These are phyloP conservation scores for Graphilbum ipis-grandicollis DNA, from an alignment of 2,329 filamentous ascomycete genomes.

Conservation along the genomic window DNA sequence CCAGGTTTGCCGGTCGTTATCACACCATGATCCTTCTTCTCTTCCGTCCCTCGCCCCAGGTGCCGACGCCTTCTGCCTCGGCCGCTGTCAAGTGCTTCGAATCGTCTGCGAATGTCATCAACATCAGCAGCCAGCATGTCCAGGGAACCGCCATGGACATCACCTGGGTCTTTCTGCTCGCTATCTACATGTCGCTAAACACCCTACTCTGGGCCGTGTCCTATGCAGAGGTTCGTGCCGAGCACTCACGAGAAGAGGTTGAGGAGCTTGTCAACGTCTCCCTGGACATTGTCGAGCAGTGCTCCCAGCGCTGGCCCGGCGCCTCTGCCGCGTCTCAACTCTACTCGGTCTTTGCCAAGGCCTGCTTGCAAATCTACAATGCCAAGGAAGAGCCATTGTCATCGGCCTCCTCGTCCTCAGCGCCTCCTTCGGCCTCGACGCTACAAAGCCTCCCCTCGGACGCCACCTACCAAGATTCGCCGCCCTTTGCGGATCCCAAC, in stretches of 20 bases:
- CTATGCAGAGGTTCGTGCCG: slow-evolving; percentile 63
- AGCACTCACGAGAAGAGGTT: slow-evolving; percentile 57
- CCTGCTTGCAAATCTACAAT: slow-evolving; percentile 79
- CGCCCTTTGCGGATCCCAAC: slow-evolving; percentile 17
- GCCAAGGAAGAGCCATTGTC: slow-evolving; percentile 27
- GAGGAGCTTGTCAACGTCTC: slow-evolving; percentile 57
- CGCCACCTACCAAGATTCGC: slow-evolving; percentile 27
- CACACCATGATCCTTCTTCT: slow-evolving; percentile 82
- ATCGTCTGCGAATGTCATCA: slow-evolving; percentile 65
- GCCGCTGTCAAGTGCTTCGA: slow-evolving; percentile 73
- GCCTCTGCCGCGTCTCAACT: slow-evolving; percentile 70
- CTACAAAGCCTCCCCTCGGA: slow-evolving; percentile 16
- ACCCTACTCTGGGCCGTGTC: slow-evolving; percentile 84
- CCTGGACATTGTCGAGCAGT: slow-evolving; percentile 61
- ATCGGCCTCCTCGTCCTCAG: no score
- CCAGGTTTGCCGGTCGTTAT: slow-evolving; percentile 49
- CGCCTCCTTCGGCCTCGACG: slow-evolving; percentile 5
- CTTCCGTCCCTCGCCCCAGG: slow-evolving; percentile 80
- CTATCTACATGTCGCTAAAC: slow-evolving; percentile 82
- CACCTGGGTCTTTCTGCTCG: slow-evolving; percentile 85
- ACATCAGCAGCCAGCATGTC: slow-evolving; percentile 66
- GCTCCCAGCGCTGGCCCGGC: slow-evolving; percentile 81
- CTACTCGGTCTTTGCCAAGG: slow-evolving; percentile 70
- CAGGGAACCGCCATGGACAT: slow-evolving; percentile 60
- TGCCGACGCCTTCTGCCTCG: slow-evolving; percentile 65